Conservation (phyloP, 495 filamentous ascomycete species). For the Baudoinia panamericana region DNA sequence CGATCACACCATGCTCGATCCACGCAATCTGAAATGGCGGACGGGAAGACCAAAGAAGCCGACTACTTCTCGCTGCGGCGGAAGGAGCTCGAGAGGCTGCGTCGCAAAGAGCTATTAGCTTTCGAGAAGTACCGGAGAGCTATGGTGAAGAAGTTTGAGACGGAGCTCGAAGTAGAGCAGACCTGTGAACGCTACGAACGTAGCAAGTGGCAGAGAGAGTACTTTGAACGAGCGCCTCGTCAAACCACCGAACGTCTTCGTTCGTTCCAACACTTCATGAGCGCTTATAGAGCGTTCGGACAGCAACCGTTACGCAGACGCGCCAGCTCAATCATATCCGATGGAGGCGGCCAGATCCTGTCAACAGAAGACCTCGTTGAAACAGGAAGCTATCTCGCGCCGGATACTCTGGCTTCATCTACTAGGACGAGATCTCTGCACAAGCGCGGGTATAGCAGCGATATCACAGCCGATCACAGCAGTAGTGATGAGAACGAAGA, state of each 20-base stretch:
- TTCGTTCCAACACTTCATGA: constrained; percentile 10
- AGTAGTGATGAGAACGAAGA: constrained; percentile 18
- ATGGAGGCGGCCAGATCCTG: constrained; percentile 9
- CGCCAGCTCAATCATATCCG: constrained; percentile 1
- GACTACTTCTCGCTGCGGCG: constrained; percentile 11
- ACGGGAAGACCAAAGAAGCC: too few relatives aligned
- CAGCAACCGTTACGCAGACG: constrained; percentile 6
- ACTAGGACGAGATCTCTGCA: constrained; percentile 6
- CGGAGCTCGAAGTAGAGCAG: constrained; percentile 9
- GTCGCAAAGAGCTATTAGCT: constrained; percentile 11
- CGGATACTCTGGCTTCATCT: too few relatives aligned
- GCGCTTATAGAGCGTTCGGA: constrained; percentile 12
- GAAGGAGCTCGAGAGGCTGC: constrained; percentile 14
- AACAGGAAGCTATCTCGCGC: neutral
- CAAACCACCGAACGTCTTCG: constrained; percentile 13
- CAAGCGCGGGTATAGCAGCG: constrained; percentile 14
- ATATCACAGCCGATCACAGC: constrained; percentile 16
- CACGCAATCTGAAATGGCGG: too few relatives aligned
- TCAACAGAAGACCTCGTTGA: constrained; percentile 7
- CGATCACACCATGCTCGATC: too few relatives aligned
- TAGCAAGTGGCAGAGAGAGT: constrained; percentile 14
- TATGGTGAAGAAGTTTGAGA: constrained; percentile 18
- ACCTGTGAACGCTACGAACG: constrained; percentile 10
- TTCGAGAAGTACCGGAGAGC: constrained; percentile 14
- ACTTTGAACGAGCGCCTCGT: constrained; percentile 15